These are phyloP conservation scores for Cladosporium cucumerinum DNA, from an alignment of 2,329 filamentous ascomycete genomes.

Conservation along the genomic window DNA sequence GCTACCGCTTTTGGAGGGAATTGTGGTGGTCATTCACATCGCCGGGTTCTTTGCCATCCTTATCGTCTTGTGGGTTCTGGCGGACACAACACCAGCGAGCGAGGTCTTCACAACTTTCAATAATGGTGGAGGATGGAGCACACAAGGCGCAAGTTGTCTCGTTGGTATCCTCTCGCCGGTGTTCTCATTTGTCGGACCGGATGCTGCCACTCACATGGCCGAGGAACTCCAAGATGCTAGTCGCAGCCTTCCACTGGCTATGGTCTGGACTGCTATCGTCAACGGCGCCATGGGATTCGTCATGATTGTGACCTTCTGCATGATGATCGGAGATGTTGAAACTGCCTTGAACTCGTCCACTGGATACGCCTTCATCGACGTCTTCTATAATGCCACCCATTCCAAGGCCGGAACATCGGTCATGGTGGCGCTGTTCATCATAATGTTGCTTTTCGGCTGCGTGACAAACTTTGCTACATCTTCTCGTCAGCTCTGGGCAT, in stretches of 20 bases:
- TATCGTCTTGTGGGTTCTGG: constrained; percentile 21
- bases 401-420: constrained; percentile 34
- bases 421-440: constrained; percentile 36
- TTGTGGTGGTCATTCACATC: constrained; percentile 18
- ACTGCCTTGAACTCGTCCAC: constrained; percentile 23
- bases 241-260: constrained; percentile 18
- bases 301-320: constrained; percentile 34
- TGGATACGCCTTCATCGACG: constrained; percentile 33
- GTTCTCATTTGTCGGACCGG: constrained; percentile 13
- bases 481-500: constrained; percentile 43
- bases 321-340: constrained; percentile 35
- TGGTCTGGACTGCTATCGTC: constrained; percentile 20
- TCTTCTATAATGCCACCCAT: constrained; percentile 37
- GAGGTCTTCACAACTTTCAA: constrained; percentile 26
- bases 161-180: constrained; percentile 17
- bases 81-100: constrained; percentile 7
- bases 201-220: constrained; percentile 21
- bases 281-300: constrained; percentile 26
- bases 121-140: constrained; percentile 20
- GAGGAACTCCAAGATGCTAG: constrained; percentile 23
- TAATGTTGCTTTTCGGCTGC: constrained; percentile 39
- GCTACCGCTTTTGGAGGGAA: constrained; percentile 35
- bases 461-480: constrained; percentile 40
- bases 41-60: constrained; percentile 24
- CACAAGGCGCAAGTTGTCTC: constrained; percentile 15